phyloP scores from a whole-genome alignment of 768 basidiomycete genomes.

The Suillus ampliporus region DNA sequence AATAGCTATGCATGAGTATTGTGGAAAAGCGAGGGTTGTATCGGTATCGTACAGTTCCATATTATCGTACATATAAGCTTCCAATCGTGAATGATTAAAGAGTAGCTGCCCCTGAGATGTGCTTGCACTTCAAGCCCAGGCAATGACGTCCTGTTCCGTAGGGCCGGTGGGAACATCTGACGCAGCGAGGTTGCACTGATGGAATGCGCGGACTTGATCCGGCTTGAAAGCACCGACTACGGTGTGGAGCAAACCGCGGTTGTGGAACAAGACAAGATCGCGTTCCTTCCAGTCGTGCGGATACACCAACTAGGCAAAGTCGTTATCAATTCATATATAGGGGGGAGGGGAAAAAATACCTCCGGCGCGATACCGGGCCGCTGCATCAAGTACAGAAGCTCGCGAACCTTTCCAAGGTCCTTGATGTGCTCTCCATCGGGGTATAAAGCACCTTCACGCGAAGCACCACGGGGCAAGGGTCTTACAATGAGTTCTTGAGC shows the following conservation, averaged over 20 bases:
- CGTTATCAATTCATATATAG: background rate
- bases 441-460: slow-evolving; percentile 69
- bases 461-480: slow-evolving; percentile 69
- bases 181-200: slow-evolving; percentile 64
- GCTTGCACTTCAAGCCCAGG: slow-evolving; percentile 42
- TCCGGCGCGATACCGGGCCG: slow-evolving; percentile 85
- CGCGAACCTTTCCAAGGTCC: slow-evolving; percentile 74
- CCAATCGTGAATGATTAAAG: background rate
- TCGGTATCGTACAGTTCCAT: slow-evolving; percentile 1
- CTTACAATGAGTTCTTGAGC: slow-evolving; percentile 68
- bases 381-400: slow-evolving; percentile 84
- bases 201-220: slow-evolving; percentile 55
- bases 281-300: slow-evolving; percentile 83
- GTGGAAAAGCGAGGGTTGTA: background rate
- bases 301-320: slow-evolving; percentile 66
- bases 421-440: slow-evolving; percentile 83
- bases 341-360: slow-evolving; percentile 38
- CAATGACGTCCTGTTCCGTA: slow-evolving; percentile 46
- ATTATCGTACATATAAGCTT: background rate
- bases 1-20: background rate
- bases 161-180: slow-evolving; percentile 56
- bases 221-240: slow-evolving; percentile 69
- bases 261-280: slow-evolving; percentile 75
- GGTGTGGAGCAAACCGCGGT: slow-evolving; percentile 69
- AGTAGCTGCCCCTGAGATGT: background rate